Evolutionary conservation across 2,329 filamentous ascomycete genomes (phyloP), one percentile per base, ranked within the genome.

Genomic region (Ascomycota sp.): DNA sequence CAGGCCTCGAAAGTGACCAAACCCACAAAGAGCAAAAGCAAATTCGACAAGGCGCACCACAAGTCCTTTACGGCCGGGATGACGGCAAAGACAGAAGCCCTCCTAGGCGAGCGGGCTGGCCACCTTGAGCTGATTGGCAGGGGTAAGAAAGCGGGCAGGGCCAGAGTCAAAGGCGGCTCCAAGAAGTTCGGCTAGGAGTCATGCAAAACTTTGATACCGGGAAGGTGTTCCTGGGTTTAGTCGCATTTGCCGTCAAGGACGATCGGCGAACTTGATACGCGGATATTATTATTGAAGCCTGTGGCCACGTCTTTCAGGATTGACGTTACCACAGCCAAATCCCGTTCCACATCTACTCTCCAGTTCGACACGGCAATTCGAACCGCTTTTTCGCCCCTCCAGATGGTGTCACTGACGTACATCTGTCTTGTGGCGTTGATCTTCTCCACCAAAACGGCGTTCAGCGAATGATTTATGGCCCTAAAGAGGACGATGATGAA

Each of bases 301-400:
- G 50, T 43, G 6, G 56, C 58, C 34, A 73, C 60, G 34, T 52
- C 46, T 21, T 58, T 55, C 43, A 92, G 50, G 3, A 84, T 72
- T 6, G 61, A 55, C 39, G 58, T 64, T 11, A 91, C 66, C n/a
- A 81, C 50, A 13, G 53, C 55, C 38, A 75, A 55, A 47, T 92
- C 83, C 38, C 64, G 62, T 32, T 72, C 61, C 0, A 73, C 62
- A 45, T 84, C 64, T 2, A 79, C 75, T 51, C 68, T 69, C 81
- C 83, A 92, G 46, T 79, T 93, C 29, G 78, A 76, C 30, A 92
- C 71, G 0, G 86, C 84, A 43, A 92, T 69, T n/a, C 86, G 65
- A 39, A 74, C 76, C 7, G 84, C 84, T 36, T 73, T 67, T 36
- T 61, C 56, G 0, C 76, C 78, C 30, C 71, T 60, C 82, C 83